These are phyloP conservation scores for Akebia trifoliata DNA, from an alignment of 164 flowering plant genomes.

Conservation along the genomic window DNA sequence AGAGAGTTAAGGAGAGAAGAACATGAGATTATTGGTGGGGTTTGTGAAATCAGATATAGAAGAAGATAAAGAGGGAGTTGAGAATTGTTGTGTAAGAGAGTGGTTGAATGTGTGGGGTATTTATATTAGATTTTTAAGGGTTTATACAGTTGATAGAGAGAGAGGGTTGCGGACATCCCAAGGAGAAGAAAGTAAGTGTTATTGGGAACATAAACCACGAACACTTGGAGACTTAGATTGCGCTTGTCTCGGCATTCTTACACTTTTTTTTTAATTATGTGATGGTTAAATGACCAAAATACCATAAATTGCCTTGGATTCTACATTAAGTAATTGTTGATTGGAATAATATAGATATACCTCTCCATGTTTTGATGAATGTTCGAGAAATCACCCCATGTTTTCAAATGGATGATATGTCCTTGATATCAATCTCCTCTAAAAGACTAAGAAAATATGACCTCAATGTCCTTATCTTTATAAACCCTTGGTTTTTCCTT, in stretches of 20 bases:
- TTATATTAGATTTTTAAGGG: conserved; percentile 23
- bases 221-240: conserved; percentile 30
- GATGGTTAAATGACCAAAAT: neutral
- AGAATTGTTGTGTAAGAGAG: conserved; percentile 10
- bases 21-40: neutral
- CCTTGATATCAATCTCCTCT: no score
- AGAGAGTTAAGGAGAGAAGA: neutral
- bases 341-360: neutral
- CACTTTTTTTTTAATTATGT: neutral
- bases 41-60: conserved; percentile 4
- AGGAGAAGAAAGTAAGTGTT: conserved; percentile 31
- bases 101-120: conserved; percentile 31
- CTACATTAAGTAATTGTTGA: neutral
- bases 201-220: conserved; percentile 44
- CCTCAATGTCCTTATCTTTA: no score
- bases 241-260: conserved; percentile 17
- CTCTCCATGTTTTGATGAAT: neutral
- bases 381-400: neutral
- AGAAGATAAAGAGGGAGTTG: neutral
- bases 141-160: conserved; percentile 12
- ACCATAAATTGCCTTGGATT: neutral
- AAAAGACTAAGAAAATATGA: no score
- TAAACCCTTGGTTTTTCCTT: no score
- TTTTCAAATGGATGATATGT: no score
- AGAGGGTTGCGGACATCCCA: conserved; percentile 56